These are phyloP conservation scores for Pilasporangium apinafurcum DNA, from an alignment of 352 stramenopile species.

Conservation along the genomic window DNA sequence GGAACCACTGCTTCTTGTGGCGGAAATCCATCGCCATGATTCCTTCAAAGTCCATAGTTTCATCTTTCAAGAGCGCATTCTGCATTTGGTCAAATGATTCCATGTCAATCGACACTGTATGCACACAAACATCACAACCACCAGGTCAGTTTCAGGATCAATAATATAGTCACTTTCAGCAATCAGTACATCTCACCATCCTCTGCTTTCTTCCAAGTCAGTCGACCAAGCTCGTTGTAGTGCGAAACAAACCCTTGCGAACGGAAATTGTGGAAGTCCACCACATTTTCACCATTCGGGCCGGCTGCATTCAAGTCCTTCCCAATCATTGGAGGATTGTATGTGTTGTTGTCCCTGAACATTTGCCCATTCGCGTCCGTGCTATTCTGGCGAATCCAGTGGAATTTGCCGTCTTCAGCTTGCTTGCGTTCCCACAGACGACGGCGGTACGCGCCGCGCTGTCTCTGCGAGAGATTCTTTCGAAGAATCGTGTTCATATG, in stretches of 20 bases:
- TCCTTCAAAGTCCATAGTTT: constrained; percentile 63
- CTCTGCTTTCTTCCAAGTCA: constrained; percentile 55
- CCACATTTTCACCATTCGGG: constrained; percentile 42
- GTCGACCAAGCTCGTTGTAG: constrained; percentile 41
- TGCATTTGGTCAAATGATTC: constrained; percentile 46
- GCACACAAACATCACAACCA: neutral
- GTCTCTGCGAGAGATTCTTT: constrained; percentile 59
- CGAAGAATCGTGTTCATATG: constrained; percentile 60
- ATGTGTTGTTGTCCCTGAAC: constrained; percentile 11
- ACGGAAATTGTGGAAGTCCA: constrained; percentile 49
- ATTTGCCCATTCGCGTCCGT: constrained; percentile 17
- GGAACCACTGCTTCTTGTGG: constrained; percentile 82
- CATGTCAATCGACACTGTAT: constrained; percentile 54
- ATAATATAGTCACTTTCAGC: neutral
- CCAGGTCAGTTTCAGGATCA: neutral
- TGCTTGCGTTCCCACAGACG: constrained; percentile 61
- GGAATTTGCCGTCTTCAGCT: constrained; percentile 56
- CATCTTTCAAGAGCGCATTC: constrained; percentile 20
- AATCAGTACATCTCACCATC: constrained; percentile 17
- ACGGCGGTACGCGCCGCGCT: constrained; percentile 58
- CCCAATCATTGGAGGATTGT: constrained; percentile 6
- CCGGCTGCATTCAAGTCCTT: constrained; percentile 12
- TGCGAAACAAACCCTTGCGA: constrained; percentile 68
- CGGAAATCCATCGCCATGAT: constrained; percentile 76
- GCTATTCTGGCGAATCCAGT: constrained; percentile 65